Percentiles rank a stretch among this genome's conserved stretches.
Evolutionary conservation across 2,329 filamentous ascomycete species (phyloP).

Genomic region (Cryphonectria radicalis): DNA sequence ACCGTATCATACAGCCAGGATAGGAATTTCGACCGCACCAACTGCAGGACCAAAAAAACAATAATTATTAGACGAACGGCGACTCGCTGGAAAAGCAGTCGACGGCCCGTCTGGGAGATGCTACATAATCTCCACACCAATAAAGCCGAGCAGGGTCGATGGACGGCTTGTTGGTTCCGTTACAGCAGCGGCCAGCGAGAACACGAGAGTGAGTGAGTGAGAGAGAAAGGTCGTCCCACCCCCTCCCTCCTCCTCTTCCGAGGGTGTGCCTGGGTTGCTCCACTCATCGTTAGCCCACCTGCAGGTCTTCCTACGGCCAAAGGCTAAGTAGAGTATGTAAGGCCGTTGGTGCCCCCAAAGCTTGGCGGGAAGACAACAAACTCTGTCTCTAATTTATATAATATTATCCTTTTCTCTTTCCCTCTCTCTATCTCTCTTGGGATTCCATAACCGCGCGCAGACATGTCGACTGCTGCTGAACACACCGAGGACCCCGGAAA

Average conservation of each 20-base stretch:
- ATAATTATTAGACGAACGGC: background rate
- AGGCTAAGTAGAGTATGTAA: constrained; percentile 5
- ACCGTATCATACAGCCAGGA: background rate
- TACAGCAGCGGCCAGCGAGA: background rate
- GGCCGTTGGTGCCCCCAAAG: background rate
- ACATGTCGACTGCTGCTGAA: constrained; percentile 19
- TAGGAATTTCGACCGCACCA: background rate
- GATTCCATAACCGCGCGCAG: background rate
- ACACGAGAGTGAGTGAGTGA: background rate
- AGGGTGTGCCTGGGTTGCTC: background rate
- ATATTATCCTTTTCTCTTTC: background rate
- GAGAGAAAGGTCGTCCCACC: constrained; percentile 2
- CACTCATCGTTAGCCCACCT: background rate
- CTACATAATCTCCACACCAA: background rate
- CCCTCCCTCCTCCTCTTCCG: background rate
- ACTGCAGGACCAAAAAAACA: background rate
- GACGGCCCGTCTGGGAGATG: background rate
- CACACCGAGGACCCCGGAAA: background rate
- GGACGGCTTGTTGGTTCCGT: background rate
- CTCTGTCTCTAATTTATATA: background rate
- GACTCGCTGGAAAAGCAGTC: background rate
- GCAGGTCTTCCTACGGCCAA: background rate
- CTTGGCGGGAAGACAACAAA: background rate
- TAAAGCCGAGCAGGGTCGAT: background rate
- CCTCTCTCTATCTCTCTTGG: background rate